Conservation (phyloP, 257 asterid genomes). For the Capsicum pubescens region DNA sequence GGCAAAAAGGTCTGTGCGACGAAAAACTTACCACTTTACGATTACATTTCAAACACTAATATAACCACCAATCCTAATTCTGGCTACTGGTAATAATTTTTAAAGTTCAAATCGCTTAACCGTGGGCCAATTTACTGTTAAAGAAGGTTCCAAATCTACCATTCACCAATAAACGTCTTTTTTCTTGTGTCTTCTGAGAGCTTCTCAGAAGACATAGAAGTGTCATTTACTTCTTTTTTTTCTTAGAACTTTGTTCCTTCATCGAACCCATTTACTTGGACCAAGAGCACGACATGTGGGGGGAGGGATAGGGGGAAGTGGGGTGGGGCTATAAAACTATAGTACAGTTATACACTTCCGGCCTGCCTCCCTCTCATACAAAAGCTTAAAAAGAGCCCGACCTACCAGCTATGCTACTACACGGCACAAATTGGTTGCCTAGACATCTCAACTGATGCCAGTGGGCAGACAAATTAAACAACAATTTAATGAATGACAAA, state of each 20-base stretch:
- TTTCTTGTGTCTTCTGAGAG: not conserved
- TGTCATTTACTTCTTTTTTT: not conserved
- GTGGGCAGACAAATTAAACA: not conserved
- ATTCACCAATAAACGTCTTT: not conserved
- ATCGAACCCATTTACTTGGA: not conserved
- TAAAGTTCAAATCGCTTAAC: not conserved
- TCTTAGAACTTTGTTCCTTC: not conserved
- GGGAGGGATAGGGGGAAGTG: not conserved
- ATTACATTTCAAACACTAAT: not conserved
- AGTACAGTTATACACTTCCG: conserved; percentile 24
- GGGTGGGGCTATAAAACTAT: not conserved
- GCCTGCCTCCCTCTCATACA: conserved; percentile 25
- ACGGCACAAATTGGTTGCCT: not conserved
- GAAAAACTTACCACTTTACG: too few relatives aligned
- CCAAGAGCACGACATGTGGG: not conserved
- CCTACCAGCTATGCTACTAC: conserved; percentile 20
- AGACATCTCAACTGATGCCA: not conserved
- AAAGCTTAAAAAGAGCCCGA: not conserved
- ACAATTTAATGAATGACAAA: conserved; percentile 12
- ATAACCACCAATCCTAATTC: not conserved
- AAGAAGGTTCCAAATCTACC: not conserved
- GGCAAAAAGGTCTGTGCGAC: not conserved
- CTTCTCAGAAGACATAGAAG: not conserved
- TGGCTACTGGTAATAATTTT: not conserved
- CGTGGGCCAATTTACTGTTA: not conserved